A percentile compares a stretch with the other conserved stretches of the same genome.
phyloP scores from a whole-genome alignment of 2,329 filamentous ascomycete species.

The Talaromyces albobiverticillius region DNA sequence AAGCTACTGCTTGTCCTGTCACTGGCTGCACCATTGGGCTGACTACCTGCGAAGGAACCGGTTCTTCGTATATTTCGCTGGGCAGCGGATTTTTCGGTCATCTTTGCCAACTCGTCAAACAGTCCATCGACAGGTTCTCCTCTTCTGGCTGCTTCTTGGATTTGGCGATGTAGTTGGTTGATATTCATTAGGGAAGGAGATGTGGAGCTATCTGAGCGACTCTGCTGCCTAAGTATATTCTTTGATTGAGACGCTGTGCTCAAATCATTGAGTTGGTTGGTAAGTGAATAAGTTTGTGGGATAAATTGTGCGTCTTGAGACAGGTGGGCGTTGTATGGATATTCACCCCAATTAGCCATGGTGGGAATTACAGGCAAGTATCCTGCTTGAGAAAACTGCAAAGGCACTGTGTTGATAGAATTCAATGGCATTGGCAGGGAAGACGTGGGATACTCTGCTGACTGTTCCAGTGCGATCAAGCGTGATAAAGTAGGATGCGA shows the following conservation, averaged over 20 bases:
- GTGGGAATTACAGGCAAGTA: not conserved
- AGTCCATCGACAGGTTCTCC: constrained; percentile 27
- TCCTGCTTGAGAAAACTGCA: constrained; percentile 7
- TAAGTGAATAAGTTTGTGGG: not conserved
- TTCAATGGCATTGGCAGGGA: not conserved
- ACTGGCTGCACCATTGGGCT: not conserved
- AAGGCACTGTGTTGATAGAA: not conserved
- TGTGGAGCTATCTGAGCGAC: not conserved
- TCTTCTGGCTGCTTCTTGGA: constrained; percentile 27
- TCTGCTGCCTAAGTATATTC: not conserved
- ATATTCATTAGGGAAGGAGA: not conserved
- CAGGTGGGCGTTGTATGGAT: not conserved
- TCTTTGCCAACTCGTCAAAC: constrained; percentile 26
- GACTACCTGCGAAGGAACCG: not conserved
- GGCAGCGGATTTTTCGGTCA: constrained; percentile 3
- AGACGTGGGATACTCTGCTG: not conserved
- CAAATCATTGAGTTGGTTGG: not conserved
- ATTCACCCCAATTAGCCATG: constrained; percentile 1
- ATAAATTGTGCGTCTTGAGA: constrained; percentile 1
- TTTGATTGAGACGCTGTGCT: not conserved
- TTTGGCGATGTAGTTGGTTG: constrained; percentile 25
- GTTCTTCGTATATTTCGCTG: not conserved
- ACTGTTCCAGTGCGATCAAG: not conserved
- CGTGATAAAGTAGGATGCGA: not conserved
- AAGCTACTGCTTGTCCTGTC: not conserved